A percentile compares a stretch with the other conserved stretches of the same genome.
Conservation (phyloP, 768 basidiomycete genomes). For the Terana coerulea region DNA sequence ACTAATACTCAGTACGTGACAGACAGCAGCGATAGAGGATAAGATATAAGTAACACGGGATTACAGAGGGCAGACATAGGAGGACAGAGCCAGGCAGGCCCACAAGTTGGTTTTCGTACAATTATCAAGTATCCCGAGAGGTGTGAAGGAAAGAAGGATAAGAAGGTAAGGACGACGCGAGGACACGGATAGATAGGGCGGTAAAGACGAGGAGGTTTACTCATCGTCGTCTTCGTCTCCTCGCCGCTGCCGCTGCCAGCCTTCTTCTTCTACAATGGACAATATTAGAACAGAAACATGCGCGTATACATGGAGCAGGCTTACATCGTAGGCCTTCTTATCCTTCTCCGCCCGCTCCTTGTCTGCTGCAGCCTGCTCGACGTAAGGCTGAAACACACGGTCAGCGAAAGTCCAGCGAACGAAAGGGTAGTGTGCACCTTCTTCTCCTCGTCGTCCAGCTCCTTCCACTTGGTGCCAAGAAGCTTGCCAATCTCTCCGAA, state of each 20-base stretch:
- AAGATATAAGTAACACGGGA: too few species aligned
- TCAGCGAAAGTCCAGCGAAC: conserved; percentile 9
- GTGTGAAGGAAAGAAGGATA: too few species aligned
- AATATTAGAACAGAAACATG: not conserved
- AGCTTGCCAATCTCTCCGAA: conserved; percentile 96
- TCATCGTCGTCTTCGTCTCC: conserved; percentile 47
- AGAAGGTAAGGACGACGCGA: not conserved
- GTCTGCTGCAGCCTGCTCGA: conserved; percentile 82
- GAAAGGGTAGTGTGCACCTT: conserved; percentile 46
- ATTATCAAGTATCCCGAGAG: not conserved
- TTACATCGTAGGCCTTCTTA: conserved; percentile 48
- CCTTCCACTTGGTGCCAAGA: conserved; percentile 97
- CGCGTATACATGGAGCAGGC: conserved; percentile 13
- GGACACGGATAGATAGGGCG: not conserved
- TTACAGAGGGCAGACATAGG: not conserved
- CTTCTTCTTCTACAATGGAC: conserved; percentile 32
- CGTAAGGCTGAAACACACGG: conserved; percentile 62
- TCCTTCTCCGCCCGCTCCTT: conserved; percentile 85
- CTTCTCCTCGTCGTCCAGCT: conserved; percentile 87
- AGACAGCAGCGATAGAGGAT: conserved; percentile 1
- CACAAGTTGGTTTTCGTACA: not conserved
- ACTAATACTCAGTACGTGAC: not conserved
- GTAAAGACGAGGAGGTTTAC: conserved; percentile 2
- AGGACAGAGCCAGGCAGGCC: not conserved
- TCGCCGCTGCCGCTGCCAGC: conserved; percentile 34